phyloP scores from a whole-genome alignment of 371 early-diverging fungal species.

The Actinomortierella wolfii region DNA sequence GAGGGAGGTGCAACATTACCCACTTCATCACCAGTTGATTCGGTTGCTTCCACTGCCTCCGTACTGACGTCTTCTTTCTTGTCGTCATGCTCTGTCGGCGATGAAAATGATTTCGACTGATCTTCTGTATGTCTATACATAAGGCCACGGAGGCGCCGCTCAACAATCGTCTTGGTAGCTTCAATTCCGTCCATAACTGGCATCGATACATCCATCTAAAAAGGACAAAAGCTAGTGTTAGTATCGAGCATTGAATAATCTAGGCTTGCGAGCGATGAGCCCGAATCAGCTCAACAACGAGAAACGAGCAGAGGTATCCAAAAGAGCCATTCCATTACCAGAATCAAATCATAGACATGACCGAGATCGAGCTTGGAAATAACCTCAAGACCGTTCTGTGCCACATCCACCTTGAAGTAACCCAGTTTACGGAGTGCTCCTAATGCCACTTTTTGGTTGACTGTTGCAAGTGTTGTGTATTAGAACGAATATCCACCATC shows the following conservation, averaged over 20 bases:
- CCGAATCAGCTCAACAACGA: too few relatives aligned
- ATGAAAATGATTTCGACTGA: neutral
- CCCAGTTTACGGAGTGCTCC: constrained; percentile 61
- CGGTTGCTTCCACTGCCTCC: neutral
- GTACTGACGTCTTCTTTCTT: too few relatives aligned
- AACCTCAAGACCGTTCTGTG: constrained; percentile 61
- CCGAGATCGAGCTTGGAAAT: constrained; percentile 35
- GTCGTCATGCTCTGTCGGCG: neutral
- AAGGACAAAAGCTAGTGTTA: neutral
- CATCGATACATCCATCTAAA: constrained; percentile 44
- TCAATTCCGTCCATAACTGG: constrained; percentile 42
- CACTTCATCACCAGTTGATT: neutral
- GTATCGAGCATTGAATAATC: too few relatives aligned
- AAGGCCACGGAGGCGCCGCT: constrained; percentile 24
- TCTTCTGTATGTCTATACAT: neutral
- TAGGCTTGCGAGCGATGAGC: too few relatives aligned
- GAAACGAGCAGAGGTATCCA: too few relatives aligned
- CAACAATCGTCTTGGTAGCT: constrained; percentile 34
- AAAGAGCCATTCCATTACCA: too few relatives aligned
- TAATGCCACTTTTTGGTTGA: constrained; percentile 64
- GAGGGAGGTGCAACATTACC: neutral
- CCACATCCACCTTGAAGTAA: constrained; percentile 57
- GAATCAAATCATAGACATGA: constrained; percentile 26
- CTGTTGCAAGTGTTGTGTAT: constrained; percentile 14
- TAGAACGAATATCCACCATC: too few relatives aligned